Evolutionary conservation across 306 rosid species (phyloP).

Genomic region (Prunus kanzakura): DNA sequence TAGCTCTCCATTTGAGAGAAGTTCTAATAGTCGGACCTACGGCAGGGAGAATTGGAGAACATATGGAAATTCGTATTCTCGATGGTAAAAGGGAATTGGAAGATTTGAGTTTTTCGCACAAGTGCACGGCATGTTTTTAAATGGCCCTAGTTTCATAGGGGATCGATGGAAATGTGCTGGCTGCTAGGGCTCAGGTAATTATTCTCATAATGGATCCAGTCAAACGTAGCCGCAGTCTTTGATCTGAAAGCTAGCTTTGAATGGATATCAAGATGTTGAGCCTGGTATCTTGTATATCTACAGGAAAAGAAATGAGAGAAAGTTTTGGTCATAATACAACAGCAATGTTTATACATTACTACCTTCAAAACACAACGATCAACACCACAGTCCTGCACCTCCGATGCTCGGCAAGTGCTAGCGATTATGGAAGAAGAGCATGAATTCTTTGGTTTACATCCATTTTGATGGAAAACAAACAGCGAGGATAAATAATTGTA

Average conservation of each 20-base stretch:
- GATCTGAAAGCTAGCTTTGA: background rate
- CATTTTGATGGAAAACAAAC: background rate
- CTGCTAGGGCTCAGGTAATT: no score
- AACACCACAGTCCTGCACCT: background rate
- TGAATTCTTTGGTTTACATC: background rate
- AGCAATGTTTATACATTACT: background rate
- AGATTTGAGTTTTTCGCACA: background rate
- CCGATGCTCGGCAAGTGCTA: background rate
- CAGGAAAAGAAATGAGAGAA: background rate
- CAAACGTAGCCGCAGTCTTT: background rate
- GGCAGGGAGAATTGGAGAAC: slow-evolving; percentile 38
- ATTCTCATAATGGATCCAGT: no score
- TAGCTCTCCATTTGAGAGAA: slow-evolving; percentile 46
- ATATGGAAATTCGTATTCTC: slow-evolving; percentile 34
- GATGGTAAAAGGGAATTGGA: slow-evolving; percentile 26
- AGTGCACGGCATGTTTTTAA: background rate
- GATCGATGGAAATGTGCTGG: background rate
- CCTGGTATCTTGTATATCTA: background rate
- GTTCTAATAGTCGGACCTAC: slow-evolving; percentile 21
- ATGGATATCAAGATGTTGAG: background rate
- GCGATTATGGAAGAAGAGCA: background rate
- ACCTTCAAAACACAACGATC: background rate
- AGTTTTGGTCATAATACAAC: background rate
- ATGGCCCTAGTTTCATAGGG: background rate
- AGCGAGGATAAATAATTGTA: background rate